Percentiles rank a stretch among this genome's conserved stretches.
Conservation (phyloP, 2,329 filamentous ascomycete genomes). For the Zymoseptoria ardabiliae region DNA sequence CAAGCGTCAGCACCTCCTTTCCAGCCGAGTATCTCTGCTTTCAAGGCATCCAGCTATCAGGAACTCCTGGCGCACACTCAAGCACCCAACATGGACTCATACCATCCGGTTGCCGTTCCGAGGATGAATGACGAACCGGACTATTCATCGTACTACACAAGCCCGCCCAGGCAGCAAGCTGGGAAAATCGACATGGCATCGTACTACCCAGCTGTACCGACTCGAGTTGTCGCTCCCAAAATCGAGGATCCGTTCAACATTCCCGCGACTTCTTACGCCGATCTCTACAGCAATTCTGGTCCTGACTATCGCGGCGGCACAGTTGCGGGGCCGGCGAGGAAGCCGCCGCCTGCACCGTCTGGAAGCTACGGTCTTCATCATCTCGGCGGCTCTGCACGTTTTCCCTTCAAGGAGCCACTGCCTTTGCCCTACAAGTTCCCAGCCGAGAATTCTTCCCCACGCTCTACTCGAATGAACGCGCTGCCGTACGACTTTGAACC, state of each 20-base stretch:
- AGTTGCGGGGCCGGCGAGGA: background rate
- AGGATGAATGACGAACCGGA: background rate
- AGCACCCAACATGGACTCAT: background rate
- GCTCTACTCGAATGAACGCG: background rate
- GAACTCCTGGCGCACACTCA: background rate
- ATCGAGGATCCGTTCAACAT: background rate
- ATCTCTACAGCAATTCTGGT: background rate
- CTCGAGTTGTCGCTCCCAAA: background rate
- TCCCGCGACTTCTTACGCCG: background rate
- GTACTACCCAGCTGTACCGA: background rate
- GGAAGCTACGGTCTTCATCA: background rate
- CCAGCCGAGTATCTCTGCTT: background rate
- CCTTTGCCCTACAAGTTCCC: background rate
- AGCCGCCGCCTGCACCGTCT: background rate
- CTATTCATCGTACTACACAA: background rate
- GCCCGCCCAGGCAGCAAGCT: too few relatives aligned
- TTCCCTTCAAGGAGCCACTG: background rate
- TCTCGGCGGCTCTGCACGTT: background rate
- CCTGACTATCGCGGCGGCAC: background rate
- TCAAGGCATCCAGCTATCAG: background rate
- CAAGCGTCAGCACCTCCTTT: background rate
- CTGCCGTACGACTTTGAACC: background rate
- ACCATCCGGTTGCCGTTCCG: background rate
- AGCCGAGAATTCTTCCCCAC: background rate
- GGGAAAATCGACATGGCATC: background rate